Evolutionary conservation across 768 basidiomycete genomes (phyloP), one percentile per base, ranked within the genome.

Genomic region (Lentinula guzmanii): DNA sequence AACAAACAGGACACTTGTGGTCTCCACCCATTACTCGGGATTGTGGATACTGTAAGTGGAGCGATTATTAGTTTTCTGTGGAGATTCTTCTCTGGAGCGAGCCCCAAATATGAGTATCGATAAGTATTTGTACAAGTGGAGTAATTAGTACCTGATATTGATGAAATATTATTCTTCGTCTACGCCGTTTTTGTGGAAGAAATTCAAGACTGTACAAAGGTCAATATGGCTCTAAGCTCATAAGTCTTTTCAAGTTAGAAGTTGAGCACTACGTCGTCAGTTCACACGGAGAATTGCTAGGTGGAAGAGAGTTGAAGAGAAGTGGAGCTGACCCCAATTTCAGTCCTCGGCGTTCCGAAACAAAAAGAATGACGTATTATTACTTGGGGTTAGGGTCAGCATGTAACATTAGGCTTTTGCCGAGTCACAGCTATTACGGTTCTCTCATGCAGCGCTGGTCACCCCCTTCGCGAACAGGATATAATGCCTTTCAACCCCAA

Each of bases 1-100:
- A 84, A 72, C 91, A 94, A 11, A 93, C 91, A 16, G 91, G 86
- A 71, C 92, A 93, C 72, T 88, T 89, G 81, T 91, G 89, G 75
- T 91, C 89, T 41, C 89, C 89, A 63, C 82, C 90, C 89, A 91
- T 91, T 10, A 46, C 33, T 45, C 15, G 31, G 5, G 33, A 5
- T 35, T 33, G 31, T 50, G 21, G 48, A 50, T 50, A 43, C 11
- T n/a, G 24, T 31, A 52, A 18, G 51, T 52, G 51, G 51, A 52
- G 46, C 21, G 18, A 8, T 9, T 6, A 28, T 28, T 48, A 28
- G 21, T 48, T 21, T 18, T 24, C 48, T 50, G 34, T 52, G 51
- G 51, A 52, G 51, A 52, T 28, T n/a, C 7, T 33, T 13, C 33
- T 33, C 34, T 52, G 51, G 51, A 52, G 51, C 46, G 21, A n/a